phyloP scores from a whole-genome alignment of 1,139 yeast species.

The Williopsis jadinii region DNA sequence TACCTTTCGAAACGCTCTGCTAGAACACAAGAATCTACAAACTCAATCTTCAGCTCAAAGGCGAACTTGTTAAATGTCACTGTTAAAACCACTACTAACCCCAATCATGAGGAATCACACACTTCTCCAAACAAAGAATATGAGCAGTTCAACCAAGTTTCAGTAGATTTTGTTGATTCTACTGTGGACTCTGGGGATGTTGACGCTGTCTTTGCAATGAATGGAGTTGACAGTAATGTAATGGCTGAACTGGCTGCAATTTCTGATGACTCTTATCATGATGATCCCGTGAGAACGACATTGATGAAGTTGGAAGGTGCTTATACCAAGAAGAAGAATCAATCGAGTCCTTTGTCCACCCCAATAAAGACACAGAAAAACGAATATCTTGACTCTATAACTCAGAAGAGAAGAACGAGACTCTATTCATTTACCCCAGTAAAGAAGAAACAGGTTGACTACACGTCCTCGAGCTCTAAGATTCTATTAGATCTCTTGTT shows the following conservation, averaged over 20 bases:
- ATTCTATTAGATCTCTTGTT: slow-evolving; percentile 19
- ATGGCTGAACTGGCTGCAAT: slow-evolving; percentile 70
- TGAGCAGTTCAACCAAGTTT: background rate
- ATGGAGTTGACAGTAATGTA: slow-evolving; percentile 55
- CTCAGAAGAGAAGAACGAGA: slow-evolving; percentile 31
- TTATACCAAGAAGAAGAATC: slow-evolving; percentile 19
- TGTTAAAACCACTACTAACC: slow-evolving; percentile 9
- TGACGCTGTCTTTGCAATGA: slow-evolving; percentile 36
- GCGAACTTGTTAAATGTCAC: slow-evolving; percentile 6
- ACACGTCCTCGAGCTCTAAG: slow-evolving; percentile 17
- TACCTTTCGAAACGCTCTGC: slow-evolving; percentile 18
- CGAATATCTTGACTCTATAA: slow-evolving; percentile 25
- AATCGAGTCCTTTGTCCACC: slow-evolving; percentile 20
- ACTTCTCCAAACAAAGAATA: background rate
- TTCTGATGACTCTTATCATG: slow-evolving; percentile 66
- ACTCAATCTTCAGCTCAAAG: slow-evolving; percentile 18
- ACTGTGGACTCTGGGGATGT: slow-evolving; percentile 26
- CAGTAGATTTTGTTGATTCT: slow-evolving; percentile 9
- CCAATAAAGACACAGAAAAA: slow-evolving; percentile 18
- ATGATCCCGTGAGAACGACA: slow-evolving; percentile 71
- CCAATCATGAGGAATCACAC: background rate
- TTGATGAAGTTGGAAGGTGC: slow-evolving; percentile 73
- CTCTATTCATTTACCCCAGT: slow-evolving; percentile 21
- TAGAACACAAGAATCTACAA: slow-evolving; percentile 9
- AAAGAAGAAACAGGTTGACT: slow-evolving; percentile 16